Base-by-base conservation (phyloP, 192 early-diverging fungal genomes). In the Coemansia javaensis region DNA sequence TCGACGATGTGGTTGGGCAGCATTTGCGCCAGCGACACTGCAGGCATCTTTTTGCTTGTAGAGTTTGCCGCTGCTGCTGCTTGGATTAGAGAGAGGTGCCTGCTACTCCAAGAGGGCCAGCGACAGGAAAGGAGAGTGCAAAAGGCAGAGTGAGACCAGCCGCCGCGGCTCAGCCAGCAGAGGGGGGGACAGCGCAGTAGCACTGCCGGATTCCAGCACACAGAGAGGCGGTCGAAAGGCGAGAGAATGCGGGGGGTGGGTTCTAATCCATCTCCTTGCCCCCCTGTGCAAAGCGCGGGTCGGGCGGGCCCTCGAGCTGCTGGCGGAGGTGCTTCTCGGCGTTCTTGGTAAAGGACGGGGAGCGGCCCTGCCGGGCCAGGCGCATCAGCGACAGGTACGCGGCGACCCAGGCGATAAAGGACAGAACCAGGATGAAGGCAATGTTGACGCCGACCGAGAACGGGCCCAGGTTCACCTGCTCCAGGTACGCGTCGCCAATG, bases 361-460 rank as follows among this genome's bases (percentile, higher is more conserved):
- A 48, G 6, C 48, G 17, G 0, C 40, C 23, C 37, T 58, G 44
- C 16, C 10, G 30, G 0, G 59, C 53, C 56, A 72, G 33, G 9
- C 58, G 40, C 43, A 45, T 25, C 21, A 77, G 53, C 1, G 55
- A 54, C 16, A 67, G 23, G 43, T 64, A 77, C 14, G 75, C 44
- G 9, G 34, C 9, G 7, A 15, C 25, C 59, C 59, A 64, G 1
- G 56, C 36, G 11, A 63, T 13, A 10, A 65, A n/a, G 1, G 51
- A 40, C 10, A 77, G 36, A 1, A 13, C 42, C 4, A 72, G 14
- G 1, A 72, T 18, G 23, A 77, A 44, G 16, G 57, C 22, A 36
- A 67, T 60, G 47, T 77, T 68, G n/a, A 57, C 56, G 17, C 49
- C 63, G 32, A 68, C 46, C 4, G 65, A 67, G 27, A 77, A 66